These are phyloP conservation scores for Platismatia glauca DNA, from an alignment of 495 filamentous ascomycete genomes.

Conservation along the genomic window DNA sequence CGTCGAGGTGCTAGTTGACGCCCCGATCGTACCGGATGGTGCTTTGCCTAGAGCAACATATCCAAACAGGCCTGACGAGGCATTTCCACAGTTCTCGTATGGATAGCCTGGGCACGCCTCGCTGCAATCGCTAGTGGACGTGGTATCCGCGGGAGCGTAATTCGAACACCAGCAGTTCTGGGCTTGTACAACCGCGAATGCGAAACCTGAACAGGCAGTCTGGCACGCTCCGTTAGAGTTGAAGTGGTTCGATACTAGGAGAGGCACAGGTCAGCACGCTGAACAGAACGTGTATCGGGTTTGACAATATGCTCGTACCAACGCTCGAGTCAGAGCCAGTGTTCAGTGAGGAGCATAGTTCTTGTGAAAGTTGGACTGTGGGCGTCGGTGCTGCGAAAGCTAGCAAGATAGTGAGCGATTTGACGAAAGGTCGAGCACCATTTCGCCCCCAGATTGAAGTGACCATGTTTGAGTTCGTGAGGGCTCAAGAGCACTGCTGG, in stretches of 20 bases:
- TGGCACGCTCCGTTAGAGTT: constrained; percentile 60
- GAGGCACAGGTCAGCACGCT: neutral
- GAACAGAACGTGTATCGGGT: too few species aligned
- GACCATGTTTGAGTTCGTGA: neutral
- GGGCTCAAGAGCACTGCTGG: neutral
- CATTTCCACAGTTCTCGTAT: constrained; percentile 53
- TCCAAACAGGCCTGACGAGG: constrained; percentile 44
- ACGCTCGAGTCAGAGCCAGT: constrained; percentile 33
- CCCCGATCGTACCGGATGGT: constrained; percentile 42
- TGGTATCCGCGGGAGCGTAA: constrained; percentile 46
- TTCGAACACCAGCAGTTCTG: constrained; percentile 70
- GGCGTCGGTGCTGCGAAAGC: constrained; percentile 14
- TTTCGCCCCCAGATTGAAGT: neutral
- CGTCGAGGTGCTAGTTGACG: constrained; percentile 13
- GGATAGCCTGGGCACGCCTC: constrained; percentile 58
- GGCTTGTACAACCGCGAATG: constrained; percentile 58
- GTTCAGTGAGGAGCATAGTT: constrained; percentile 41
- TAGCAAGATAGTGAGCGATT: constrained; percentile 10
- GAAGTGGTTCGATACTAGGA: constrained; percentile 43
- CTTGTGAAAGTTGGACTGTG: constrained; percentile 22
- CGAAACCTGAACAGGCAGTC: constrained; percentile 49
- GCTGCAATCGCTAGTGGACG: constrained; percentile 40
- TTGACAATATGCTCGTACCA: constrained; percentile 25
- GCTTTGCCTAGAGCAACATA: constrained; percentile 44
- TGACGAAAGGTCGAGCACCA: neutral